Evolutionary conservation across 495 filamentous ascomycete genomes (phyloP), one percentile per base, ranked within the genome.

Genomic region (Penicillium goetzii): DNA sequence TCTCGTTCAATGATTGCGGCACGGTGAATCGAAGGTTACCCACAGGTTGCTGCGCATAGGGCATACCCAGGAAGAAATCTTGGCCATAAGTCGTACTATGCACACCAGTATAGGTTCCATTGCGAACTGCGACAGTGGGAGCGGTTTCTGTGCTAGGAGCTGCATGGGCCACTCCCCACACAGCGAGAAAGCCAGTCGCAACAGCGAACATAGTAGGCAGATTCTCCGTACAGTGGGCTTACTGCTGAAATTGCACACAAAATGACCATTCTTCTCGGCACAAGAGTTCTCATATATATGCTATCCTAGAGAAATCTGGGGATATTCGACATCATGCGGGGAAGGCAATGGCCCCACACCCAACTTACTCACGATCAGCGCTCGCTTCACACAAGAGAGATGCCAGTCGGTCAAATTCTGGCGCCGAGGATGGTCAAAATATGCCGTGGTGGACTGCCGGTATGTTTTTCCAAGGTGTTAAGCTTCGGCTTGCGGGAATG

Each of bases 61-160:
- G 80, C 12, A 84, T 79, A 25, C 79, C 79, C 25, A 81, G 67
- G 61, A 82, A 83, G 58, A 77, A 73, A 50, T 82, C 81, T 58
- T 82, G 79, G 26, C 76, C 56, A 58, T 78, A 80, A n/a, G 56
- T 43, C 11, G 68, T 40, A 41, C 70, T 77, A 62, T 75, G 67
- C 1, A 76, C 52, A 0, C 80, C 80, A 23, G 56, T 45, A 51
- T 79, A 80, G 4, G 78, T 79, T 51, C 80, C 78, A 65, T 83
- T 83, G 54, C 61, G 65, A 10, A 71, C 47, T 10, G 26, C 54
- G 7, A 52, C 69, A n/a, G 58, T 70, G 19, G 68, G 70, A 56
- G 58, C 38, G 6, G 57, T 60, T 7, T 58, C 56, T 21, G 53
- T 28, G 5, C 52, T 63, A 33, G 64, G 69, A 30, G 54, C 59